These are phyloP conservation scores for Hypoxylon intermedium DNA, from an alignment of 495 filamentous ascomycete genomes.

Conservation along the genomic window DNA sequence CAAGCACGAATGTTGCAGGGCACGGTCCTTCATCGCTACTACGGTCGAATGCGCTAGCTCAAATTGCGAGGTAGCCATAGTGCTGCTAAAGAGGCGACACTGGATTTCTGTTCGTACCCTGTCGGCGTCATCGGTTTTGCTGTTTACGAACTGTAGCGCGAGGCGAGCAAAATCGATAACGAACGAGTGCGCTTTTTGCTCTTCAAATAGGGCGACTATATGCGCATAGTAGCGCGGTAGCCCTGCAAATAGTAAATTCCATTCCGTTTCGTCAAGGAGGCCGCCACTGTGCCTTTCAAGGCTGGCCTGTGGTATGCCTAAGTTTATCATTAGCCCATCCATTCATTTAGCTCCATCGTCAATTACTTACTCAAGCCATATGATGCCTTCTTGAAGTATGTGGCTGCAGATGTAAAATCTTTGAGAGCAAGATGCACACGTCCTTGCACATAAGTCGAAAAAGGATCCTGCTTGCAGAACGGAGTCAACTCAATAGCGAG, in stretches of 20 bases:
- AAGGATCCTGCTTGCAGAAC: conserved; percentile 69
- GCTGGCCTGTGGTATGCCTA: conserved; percentile 38
- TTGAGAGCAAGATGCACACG: conserved; percentile 76
- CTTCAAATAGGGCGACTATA: conserved; percentile 81
- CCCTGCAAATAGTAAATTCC: conserved; percentile 75
- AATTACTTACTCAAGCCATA: conserved; percentile 75
- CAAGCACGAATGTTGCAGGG: conserved; percentile 69
- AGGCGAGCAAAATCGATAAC: conserved; percentile 85
- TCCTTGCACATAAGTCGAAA: conserved; percentile 86
- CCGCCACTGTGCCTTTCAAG: conserved; percentile 57
- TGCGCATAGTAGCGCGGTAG: conserved; percentile 86
- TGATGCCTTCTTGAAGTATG: conserved; percentile 81
- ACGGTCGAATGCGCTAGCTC: conserved; percentile 83
- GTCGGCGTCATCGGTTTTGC: conserved; percentile 49
- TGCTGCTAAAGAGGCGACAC: conserved; percentile 80
- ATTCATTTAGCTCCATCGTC: background rate
- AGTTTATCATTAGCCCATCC: conserved; percentile 19
- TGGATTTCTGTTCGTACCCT: conserved; percentile 70
- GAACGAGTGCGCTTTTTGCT: conserved; percentile 73
- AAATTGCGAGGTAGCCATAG: conserved; percentile 76
- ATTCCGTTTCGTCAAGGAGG: conserved; percentile 74
- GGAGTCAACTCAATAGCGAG: conserved; percentile 77
- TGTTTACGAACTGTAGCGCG: conserved; percentile 68
- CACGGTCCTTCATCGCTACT: conserved; percentile 69
- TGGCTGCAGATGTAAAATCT: conserved; percentile 73